These are phyloP conservation scores for Ascomycota sp. DNA, from an alignment of 2,329 filamentous ascomycete genomes.

Conservation along the genomic window DNA sequence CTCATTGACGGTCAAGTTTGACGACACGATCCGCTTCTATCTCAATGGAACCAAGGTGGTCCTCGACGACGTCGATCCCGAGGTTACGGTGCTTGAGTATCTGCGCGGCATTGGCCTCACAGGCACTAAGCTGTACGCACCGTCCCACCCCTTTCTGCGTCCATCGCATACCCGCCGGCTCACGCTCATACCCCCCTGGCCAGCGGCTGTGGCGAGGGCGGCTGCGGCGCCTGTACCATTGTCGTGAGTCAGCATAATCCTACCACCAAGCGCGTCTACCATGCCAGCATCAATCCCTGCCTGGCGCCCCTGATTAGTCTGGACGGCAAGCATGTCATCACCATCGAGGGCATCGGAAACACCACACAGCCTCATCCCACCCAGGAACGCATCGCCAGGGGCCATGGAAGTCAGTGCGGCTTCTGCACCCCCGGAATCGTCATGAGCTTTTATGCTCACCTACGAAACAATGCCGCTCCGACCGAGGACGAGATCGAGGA, in stretches of 20 bases:
- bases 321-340: constrained; percentile 96
- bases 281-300: constrained; percentile 92
- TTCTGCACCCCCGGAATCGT: constrained; percentile 97
- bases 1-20: constrained; percentile 50
- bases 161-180: neutral
- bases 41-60: constrained; percentile 83
- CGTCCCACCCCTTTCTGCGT: neutral
- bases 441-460: constrained; percentile 86
- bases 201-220: constrained; percentile 81
- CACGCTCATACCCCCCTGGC: neutral
- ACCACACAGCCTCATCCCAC: constrained; percentile 70
- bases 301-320: constrained; percentile 80
- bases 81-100: constrained; percentile 83
- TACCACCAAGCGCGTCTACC: constrained; percentile 80
- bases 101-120: constrained; percentile 81
- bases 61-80: constrained; percentile 73
- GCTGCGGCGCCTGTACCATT: constrained; percentile 89
- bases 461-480: constrained; percentile 65
- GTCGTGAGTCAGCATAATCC: constrained; percentile 88
- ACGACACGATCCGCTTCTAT: constrained; percentile 81
- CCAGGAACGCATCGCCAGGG: constrained; percentile 78
- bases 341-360: constrained; percentile 86
- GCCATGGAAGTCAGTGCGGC: constrained; percentile 79
- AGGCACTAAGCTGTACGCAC: constrained; percentile 62
- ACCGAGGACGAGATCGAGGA: constrained; percentile 76